Conservation (phyloP, 164 flowering plant species). For the Buxus sempervirens region DNA sequence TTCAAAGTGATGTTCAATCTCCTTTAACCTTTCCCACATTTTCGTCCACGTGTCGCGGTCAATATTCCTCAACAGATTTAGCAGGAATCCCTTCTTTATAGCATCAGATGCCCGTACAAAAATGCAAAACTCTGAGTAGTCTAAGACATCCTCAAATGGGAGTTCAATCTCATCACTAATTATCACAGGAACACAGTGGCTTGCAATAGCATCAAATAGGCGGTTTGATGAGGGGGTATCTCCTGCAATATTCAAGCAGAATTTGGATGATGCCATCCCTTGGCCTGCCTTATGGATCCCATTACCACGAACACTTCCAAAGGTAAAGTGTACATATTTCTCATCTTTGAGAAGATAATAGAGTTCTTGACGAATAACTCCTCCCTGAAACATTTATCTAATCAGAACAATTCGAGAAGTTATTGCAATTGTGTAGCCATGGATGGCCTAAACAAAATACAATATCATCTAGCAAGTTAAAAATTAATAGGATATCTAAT, state of each 20-base stretch:
- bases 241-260: slow-evolving; percentile 86
- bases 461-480: background rate
- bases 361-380: slow-evolving; percentile 77
- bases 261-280: slow-evolving; percentile 86
- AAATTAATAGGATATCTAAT: background rate
- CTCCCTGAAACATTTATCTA: slow-evolving; percentile 49
- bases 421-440: background rate
- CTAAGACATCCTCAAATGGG: slow-evolving; percentile 80
- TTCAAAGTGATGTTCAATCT: slow-evolving; percentile 58
- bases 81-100: slow-evolving; percentile 47
- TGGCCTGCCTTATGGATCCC: slow-evolving; percentile 57
- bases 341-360: slow-evolving; percentile 84
- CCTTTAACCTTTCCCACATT: slow-evolving; percentile 75
- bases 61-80: slow-evolving; percentile 66
- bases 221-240: slow-evolving; percentile 97
- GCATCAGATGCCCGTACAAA: slow-evolving; percentile 73
- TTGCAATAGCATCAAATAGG: slow-evolving; percentile 84
- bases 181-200: slow-evolving; percentile 88
- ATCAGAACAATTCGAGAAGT: background rate
- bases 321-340: slow-evolving; percentile 73
- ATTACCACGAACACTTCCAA: slow-evolving; percentile 52
- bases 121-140: slow-evolving; percentile 74
- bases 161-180: slow-evolving; percentile 91
- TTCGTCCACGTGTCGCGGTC: slow-evolving; percentile 52
- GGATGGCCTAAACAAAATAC: too few species aligned